A percentile compares a stretch with the other conserved stretches of the same genome.
phyloP scores from a whole-genome alignment of 139 green algal genomes.

The Chlorella ohadii region DNA sequence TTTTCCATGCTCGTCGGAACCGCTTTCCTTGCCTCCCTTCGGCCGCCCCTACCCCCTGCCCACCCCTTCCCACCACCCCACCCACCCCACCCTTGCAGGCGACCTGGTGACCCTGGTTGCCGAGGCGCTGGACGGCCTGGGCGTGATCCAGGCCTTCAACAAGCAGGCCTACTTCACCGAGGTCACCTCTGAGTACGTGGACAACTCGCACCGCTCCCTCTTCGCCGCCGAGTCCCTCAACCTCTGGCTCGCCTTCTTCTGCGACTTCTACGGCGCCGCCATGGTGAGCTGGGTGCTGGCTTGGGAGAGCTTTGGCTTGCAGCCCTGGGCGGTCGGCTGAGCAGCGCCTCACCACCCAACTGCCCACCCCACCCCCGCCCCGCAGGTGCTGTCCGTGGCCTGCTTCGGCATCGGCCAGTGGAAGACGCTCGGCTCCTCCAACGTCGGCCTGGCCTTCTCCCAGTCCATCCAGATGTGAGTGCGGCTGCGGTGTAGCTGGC shows the following conservation, averaged over 20 bases:
- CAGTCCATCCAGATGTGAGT: slow-evolving; percentile 61
- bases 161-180: slow-evolving; percentile 72
- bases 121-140: slow-evolving; percentile 67
- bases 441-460: slow-evolving; percentile 70
- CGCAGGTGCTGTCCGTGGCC: slow-evolving; percentile 57
- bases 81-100: slow-evolving; percentile 17
- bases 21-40: too few relatives aligned
- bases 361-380: too few relatives aligned
- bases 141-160: slow-evolving; percentile 60
- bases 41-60: too few relatives aligned
- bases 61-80: too few relatives aligned
- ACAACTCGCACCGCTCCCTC: slow-evolving; percentile 63
- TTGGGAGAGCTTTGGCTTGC: too few relatives aligned
- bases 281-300: slow-evolving; percentile 20
- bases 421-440: slow-evolving; percentile 45
- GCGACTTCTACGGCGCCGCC: slow-evolving; percentile 70
- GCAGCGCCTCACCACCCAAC: too few relatives aligned
- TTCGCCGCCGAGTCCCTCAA: slow-evolving; percentile 74
- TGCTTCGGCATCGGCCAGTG: slow-evolving; percentile 55
- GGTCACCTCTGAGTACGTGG: slow-evolving; percentile 48
- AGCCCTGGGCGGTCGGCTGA: too few relatives aligned
- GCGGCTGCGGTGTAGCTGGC: too few relatives aligned
- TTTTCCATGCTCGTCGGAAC: too few relatives aligned
- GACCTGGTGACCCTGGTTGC: slow-evolving; percentile 65
- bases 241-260: slow-evolving; percentile 77